Evolutionary conservation across 331 rosid species (phyloP).

Genomic region (Quercus tomentella): DNA sequence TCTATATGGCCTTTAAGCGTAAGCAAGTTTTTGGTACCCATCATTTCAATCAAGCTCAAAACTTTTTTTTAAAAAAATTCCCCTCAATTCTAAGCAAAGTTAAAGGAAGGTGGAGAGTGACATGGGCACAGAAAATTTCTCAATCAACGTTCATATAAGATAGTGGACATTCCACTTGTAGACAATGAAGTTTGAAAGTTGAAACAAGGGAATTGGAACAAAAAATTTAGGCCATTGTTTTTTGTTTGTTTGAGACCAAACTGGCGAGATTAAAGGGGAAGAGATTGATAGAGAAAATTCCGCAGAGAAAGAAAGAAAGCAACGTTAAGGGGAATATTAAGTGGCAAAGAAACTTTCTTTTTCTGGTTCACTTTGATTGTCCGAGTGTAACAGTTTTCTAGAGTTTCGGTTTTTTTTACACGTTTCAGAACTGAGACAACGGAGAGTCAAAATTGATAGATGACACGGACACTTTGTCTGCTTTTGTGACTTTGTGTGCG

Average conservation of each 20-base stretch:
- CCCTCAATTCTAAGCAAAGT: conserved; percentile 16
- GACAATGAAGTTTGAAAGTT: conserved; percentile 30
- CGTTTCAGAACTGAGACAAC: neutral
- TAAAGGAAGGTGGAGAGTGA: neutral
- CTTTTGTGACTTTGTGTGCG: neutral
- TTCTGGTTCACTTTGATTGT: neutral
- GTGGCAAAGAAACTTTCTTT: neutral
- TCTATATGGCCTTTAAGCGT: conserved; percentile 30
- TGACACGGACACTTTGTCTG: neutral
- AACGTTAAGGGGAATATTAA: neutral
- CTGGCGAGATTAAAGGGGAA: conserved; percentile 46
- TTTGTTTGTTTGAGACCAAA: neutral
- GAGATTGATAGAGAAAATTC: conserved; percentile 20
- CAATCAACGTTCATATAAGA: conserved; percentile 20
- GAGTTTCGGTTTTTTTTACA: neutral
- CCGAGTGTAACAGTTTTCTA: neutral
- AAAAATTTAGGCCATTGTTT: conserved; percentile 4
- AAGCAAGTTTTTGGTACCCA: conserved; percentile 33
- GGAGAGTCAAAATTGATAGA: neutral
- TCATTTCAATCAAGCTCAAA: conserved; percentile 23
- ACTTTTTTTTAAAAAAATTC: neutral
- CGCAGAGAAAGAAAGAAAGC: conserved; percentile 22
- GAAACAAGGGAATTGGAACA: neutral
- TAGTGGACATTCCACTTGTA: conserved; percentile 31
- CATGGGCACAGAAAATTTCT: conserved; percentile 11